These are phyloP conservation scores for Olyra latifolia DNA, from an alignment of 176 grass and related monocot genomes.

Conservation along the genomic window DNA sequence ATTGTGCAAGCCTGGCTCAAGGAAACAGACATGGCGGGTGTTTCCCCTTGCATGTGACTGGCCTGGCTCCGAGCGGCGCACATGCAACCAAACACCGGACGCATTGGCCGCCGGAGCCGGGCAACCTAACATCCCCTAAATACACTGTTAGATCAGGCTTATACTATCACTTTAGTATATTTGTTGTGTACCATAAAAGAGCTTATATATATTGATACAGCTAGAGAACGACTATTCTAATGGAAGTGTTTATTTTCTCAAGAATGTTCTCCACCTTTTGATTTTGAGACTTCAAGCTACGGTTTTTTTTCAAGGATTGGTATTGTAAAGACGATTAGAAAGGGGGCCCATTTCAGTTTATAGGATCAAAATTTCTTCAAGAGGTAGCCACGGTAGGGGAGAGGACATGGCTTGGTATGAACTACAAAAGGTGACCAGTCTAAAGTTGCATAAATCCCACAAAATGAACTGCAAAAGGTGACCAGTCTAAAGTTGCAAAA, in stretches of 20 bases:
- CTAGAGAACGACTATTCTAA: not conserved
- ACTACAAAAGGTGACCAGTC: not conserved
- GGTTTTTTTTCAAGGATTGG: not conserved
- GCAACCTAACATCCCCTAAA: no score
- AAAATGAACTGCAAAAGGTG: not conserved
- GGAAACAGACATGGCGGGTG: no score
- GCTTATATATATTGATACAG: not conserved
- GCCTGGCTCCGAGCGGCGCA: no score
- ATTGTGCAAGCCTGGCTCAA: no score
- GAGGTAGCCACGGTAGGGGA: not conserved
- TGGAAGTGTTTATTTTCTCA: not conserved
- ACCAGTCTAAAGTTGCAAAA: slow-evolving; percentile 2
- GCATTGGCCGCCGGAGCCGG: no score
- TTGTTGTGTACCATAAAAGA: no score
- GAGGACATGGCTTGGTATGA: not conserved
- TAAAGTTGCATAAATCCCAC: not conserved
- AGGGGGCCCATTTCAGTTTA: not conserved
- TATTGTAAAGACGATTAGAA: not conserved
- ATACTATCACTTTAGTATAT: no score
- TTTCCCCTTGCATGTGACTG: no score
- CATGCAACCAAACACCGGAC: no score
- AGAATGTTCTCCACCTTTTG: not conserved
- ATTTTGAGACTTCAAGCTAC: not conserved
- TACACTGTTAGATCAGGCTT: no score
- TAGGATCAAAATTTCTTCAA: not conserved